Evolutionary conservation across 2,329 filamentous ascomycete species (phyloP).

Genomic region (Aspergillus viridinutans): DNA sequence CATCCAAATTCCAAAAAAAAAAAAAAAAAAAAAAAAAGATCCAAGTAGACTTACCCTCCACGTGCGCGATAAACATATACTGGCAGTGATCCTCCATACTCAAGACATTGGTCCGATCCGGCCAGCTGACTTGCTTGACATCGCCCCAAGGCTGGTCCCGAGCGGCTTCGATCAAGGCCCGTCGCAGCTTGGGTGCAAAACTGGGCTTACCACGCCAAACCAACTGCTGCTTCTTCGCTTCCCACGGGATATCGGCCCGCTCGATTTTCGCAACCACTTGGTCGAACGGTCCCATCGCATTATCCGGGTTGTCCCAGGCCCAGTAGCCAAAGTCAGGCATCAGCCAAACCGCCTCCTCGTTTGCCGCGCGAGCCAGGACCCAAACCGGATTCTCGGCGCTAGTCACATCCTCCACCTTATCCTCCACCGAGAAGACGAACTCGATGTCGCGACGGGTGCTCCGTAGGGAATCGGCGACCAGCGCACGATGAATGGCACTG

Average conservation of each 20-base stretch:
- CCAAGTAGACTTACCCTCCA: conserved; percentile 40
- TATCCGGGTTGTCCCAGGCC: conserved; percentile 42
- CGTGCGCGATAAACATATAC: conserved; percentile 52
- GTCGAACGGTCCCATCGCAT: conserved; percentile 33
- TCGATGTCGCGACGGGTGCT: conserved; percentile 41
- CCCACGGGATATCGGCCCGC: conserved; percentile 26
- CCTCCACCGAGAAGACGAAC: conserved; percentile 44
- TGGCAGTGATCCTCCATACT: conserved; percentile 51
- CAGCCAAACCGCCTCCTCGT: conserved; percentile 45
- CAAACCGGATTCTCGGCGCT: conserved; percentile 36
- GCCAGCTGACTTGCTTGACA: conserved; percentile 42
- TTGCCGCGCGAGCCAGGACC: conserved; percentile 39
- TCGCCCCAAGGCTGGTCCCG: conserved; percentile 45
- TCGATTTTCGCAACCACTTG: conserved; percentile 33
- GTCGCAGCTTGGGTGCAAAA: conserved; percentile 39
- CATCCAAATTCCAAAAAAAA: not conserved
- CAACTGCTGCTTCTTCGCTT: conserved; percentile 39
- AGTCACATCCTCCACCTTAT: conserved; percentile 42
- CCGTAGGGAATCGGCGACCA: conserved; percentile 36
- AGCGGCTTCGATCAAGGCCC: conserved; percentile 37
- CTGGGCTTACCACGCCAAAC: conserved; percentile 48
- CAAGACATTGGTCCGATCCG: conserved; percentile 40
- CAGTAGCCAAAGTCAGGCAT: conserved; percentile 53
- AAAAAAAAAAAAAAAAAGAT: not conserved
- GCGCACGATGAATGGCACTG: conserved; percentile 47